Conservation (phyloP, 176 grass and related monocot genomes). For the bread wheat (Triticum aestivum) region DNA sequence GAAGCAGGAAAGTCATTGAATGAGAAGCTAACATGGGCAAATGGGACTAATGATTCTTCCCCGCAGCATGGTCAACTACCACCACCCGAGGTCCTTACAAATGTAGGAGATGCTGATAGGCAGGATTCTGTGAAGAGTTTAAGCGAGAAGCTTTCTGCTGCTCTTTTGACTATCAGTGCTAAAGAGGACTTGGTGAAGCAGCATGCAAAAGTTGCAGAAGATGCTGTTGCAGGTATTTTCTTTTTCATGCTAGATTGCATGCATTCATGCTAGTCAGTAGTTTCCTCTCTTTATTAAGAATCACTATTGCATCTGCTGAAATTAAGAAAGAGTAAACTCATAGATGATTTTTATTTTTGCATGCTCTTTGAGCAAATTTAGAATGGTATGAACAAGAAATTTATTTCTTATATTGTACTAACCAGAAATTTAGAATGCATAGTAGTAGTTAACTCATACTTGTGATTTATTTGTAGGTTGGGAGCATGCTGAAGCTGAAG, state of each 20-base stretch:
- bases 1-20: constrained; percentile 34
- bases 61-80: constrained; percentile 30
- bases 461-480: constrained; percentile 56
- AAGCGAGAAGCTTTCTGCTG: constrained; percentile 80
- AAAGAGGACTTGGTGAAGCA: constrained; percentile 98
- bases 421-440: no score
- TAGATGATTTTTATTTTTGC: background rate
- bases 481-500: constrained; percentile 93
- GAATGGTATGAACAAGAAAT: background rate
- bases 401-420: background rate
- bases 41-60: constrained; percentile 37
- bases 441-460: constrained; percentile 3
- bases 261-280: background rate
- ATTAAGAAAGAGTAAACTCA: background rate
- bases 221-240: constrained; percentile 85
- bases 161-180: constrained; percentile 72
- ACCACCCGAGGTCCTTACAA: constrained; percentile 29
- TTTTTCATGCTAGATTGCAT: background rate
- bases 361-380: background rate
- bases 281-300: constrained; percentile 6
- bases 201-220: constrained; percentile 93
- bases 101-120: constrained; percentile 26
- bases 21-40: constrained; percentile 34
- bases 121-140: constrained; percentile 72
- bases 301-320: background rate